These are phyloP conservation scores for Pseudonitzschia pungens DNA, from an alignment of 108 stramenopile species.

Conservation along the genomic window DNA sequence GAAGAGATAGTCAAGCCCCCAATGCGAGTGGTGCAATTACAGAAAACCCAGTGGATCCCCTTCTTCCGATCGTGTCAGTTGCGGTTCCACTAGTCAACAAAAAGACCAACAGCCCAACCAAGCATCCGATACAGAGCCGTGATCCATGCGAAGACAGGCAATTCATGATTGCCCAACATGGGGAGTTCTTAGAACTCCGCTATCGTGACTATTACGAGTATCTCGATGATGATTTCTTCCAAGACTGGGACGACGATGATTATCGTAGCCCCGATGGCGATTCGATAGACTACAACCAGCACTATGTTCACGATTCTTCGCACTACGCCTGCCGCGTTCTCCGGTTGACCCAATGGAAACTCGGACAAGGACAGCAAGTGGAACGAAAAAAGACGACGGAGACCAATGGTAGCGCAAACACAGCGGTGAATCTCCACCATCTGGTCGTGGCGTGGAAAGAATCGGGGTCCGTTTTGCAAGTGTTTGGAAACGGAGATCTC, in stretches of 20 bases:
- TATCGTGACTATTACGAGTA: conserved; percentile 16
- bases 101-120: neutral
- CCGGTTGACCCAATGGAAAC: conserved; percentile 9
- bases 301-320: neutral
- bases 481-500: conserved; percentile 2
- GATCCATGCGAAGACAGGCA: conserved; percentile 7
- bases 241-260: conserved; percentile 1
- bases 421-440: neutral
- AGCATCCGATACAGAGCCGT: neutral
- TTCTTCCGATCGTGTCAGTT: neutral
- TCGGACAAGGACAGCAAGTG: neutral
- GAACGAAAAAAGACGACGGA: neutral
- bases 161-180: conserved; percentile 11
- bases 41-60: neutral
- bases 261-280: neutral
- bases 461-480: conserved; percentile 12
- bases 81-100: neutral
- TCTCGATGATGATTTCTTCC: neutral
- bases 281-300: neutral
- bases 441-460: conserved; percentile 15
- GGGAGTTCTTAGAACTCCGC: neutral
- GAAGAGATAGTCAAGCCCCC: neutral
- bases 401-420: neutral
- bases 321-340: neutral
- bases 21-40: neutral